A percentile compares a stretch with the other conserved stretches of the same genome.
phyloP scores from a whole-genome alignment of 495 filamentous ascomycete genomes.

The Aspergillus indologenus region DNA sequence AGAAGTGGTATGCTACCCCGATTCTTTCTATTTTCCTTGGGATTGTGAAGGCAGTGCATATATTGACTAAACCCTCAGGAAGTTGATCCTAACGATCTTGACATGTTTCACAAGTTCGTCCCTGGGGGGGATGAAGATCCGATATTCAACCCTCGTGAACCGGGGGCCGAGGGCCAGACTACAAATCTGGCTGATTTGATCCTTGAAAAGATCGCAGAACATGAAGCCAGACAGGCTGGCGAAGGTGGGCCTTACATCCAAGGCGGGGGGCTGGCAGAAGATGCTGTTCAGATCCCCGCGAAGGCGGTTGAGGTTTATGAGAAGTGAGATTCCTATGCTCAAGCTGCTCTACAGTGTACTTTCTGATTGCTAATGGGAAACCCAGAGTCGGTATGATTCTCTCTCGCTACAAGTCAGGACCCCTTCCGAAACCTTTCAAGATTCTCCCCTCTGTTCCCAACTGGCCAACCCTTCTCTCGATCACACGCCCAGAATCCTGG shows the following conservation, averaged over 20 bases:
- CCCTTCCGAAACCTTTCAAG: conserved; percentile 95
- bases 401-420: conserved; percentile 89
- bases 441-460: conserved; percentile 87
- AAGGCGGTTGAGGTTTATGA: conserved; percentile 93
- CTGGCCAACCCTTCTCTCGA: conserved; percentile 81
- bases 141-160: conserved; percentile 48
- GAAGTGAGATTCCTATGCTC: conserved; percentile 55
- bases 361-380: conserved; percentile 24
- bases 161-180: conserved; percentile 47
- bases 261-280: conserved; percentile 57
- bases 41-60: neutral
- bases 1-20: conserved; percentile 52
- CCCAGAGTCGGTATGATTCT: conserved; percentile 78
- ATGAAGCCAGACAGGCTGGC: conserved; percentile 67
- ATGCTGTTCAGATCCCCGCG: conserved; percentile 79
- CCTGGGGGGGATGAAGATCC: conserved; percentile 50
- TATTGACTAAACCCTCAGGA: conserved; percentile 46
- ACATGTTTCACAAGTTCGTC: conserved; percentile 86
- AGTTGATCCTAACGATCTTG: conserved; percentile 84
- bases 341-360: too few species aligned
- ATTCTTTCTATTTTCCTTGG: neutral
- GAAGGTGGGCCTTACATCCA: conserved; percentile 38
- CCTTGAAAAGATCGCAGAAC: conserved; percentile 86
- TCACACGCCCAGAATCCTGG: conserved; percentile 81
- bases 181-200: conserved; percentile 91